phyloP scores from a whole-genome alignment of 169 alveolate genomes.

The Eimeria brunetti region DNA sequence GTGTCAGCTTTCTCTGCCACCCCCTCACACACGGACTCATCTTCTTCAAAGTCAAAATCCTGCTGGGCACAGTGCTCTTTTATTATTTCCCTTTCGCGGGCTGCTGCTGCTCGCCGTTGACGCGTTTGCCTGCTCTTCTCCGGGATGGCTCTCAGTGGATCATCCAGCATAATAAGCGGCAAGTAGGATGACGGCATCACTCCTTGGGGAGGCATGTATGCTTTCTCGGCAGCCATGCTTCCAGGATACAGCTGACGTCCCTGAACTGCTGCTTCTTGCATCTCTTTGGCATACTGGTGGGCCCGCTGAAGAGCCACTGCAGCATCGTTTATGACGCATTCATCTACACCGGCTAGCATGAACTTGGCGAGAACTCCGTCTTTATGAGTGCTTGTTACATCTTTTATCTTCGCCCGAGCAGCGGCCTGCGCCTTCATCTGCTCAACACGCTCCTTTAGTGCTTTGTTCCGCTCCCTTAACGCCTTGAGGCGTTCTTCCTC shows the following conservation, averaged over 20 bases:
- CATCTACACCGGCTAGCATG: slow-evolving; percentile 55
- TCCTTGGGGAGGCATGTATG: slow-evolving; percentile 64
- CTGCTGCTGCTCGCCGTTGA: slow-evolving; percentile 10
- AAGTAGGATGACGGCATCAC: slow-evolving; percentile 57
- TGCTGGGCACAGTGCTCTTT: slow-evolving; percentile 10
- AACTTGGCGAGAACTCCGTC: slow-evolving; percentile 33
- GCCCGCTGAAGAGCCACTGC: slow-evolving; percentile 60
- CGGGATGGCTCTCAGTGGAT: slow-evolving; percentile 69
- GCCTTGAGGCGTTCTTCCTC: slow-evolving; percentile 37
- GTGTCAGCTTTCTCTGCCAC: not conserved
- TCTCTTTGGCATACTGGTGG: slow-evolving; percentile 55
- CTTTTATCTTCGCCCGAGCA: not conserved
- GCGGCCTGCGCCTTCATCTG: slow-evolving; percentile 48
- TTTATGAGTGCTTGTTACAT: slow-evolving; percentile 31
- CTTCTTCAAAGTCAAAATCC: slow-evolving; percentile 71
- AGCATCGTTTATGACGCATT: slow-evolving; percentile 47
- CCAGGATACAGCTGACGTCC: slow-evolving; percentile 65
- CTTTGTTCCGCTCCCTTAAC: slow-evolving; percentile 30
- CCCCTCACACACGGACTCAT: slow-evolving; percentile 33
- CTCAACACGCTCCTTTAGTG: slow-evolving; percentile 28
- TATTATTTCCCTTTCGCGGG: slow-evolving; percentile 20
- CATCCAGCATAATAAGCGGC: slow-evolving; percentile 76
- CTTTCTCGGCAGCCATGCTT: slow-evolving; percentile 63
- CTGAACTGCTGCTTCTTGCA: slow-evolving; percentile 76
- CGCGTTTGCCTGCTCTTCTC: slow-evolving; percentile 55